phyloP scores from a whole-genome alignment of 1,284 basidiomycete species.

The Amylostereum chailletii region DNA sequence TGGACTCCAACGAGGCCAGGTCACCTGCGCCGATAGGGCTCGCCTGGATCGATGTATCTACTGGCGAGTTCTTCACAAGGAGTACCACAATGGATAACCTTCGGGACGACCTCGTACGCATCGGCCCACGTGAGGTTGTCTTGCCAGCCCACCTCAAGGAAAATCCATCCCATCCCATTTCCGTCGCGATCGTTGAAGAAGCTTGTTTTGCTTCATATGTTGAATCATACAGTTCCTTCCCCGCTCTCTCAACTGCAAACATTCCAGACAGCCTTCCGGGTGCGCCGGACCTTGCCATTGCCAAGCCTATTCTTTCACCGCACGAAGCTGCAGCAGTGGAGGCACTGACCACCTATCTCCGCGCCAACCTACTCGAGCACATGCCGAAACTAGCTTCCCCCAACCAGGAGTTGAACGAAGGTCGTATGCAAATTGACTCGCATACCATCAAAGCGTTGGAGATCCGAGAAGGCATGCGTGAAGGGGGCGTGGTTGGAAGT shows the following conservation, averaged over 20 bases:
- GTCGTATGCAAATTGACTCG: conserved; percentile 83
- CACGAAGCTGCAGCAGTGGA: conserved; percentile 53
- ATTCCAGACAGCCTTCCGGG: conserved; percentile 1
- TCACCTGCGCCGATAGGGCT: conserved; percentile 37
- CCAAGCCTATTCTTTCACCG: conserved; percentile 7
- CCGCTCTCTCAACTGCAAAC: not conserved
- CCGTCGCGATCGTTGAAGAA: conserved; percentile 40
- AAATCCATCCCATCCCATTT: conserved; percentile 33
- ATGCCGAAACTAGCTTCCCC: conserved; percentile 65
- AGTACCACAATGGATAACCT: conserved; percentile 44
- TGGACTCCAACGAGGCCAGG: conserved; percentile 7
- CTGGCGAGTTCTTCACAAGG: conserved; percentile 87
- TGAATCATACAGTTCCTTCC: not conserved
- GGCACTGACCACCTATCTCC: conserved; percentile 65
- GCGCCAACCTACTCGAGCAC: conserved; percentile 66
- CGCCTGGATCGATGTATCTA: conserved; percentile 94
- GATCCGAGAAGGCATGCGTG: conserved; percentile 70
- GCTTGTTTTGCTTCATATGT: conserved; percentile 42
- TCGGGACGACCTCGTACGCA: conserved; percentile 78
- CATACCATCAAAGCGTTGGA: conserved; percentile 88
- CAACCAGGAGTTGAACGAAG: conserved; percentile 44
- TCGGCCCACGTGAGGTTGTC: conserved; percentile 78
- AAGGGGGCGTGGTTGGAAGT: conserved; percentile 69
- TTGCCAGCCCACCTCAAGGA: conserved; percentile 41
- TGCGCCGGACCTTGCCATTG: conserved; percentile 10